Percentiles rank a stretch among this genome's conserved stretches.
Evolutionary conservation across 306 rosid genomes (phyloP).

Genomic region (Acacia confusa): DNA sequence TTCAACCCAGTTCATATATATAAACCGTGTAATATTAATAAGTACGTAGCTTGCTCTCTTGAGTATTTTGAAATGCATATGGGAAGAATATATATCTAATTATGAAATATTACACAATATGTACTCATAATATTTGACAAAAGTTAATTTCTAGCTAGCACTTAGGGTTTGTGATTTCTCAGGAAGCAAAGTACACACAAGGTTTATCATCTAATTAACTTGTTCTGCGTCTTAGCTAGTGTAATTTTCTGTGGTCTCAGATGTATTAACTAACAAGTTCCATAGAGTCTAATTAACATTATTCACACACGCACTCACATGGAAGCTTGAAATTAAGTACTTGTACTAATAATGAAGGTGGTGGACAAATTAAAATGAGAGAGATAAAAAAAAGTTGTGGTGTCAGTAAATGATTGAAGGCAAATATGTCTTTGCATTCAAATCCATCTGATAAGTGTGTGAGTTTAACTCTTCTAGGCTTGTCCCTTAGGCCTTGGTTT

Average conservation of each 20-base stretch:
- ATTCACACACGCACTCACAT: neutral
- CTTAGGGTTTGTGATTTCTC: neutral
- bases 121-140: neutral
- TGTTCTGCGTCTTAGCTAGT: too few species aligned
- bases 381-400: neutral
- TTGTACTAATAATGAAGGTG: neutral
- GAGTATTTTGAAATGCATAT: too few species aligned
- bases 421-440: slow-evolving; percentile 19
- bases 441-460: slow-evolving; percentile 20
- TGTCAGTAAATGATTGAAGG: neutral
- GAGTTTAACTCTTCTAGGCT: neutral
- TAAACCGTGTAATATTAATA: too few species aligned
- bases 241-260: neutral
- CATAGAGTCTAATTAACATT: neutral
- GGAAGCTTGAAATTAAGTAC: neutral
- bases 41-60: too few species aligned
- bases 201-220: too few species aligned
- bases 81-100: neutral
- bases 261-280: neutral
- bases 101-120: neutral
- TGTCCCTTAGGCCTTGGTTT: neutral
- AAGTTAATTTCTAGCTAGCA: neutral
- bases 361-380: neutral
- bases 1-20: neutral
- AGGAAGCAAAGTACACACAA: neutral